phyloP scores from a whole-genome alignment of 1,284 basidiomycete species.

The Xanthoconium separans region DNA sequence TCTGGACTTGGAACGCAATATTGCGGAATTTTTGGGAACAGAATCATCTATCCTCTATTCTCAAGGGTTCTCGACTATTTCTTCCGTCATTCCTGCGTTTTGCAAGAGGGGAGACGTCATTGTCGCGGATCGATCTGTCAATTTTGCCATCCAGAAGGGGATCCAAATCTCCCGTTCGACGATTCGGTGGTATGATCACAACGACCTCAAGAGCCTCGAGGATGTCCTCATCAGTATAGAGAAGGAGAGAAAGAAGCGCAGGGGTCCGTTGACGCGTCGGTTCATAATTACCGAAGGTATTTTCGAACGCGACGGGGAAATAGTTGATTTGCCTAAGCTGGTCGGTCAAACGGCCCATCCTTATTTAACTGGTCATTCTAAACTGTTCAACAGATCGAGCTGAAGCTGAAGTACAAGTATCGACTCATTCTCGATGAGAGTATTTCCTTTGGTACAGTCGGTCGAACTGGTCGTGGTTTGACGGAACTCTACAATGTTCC shows the following conservation, averaged over 20 bases:
- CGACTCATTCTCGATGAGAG: slow-evolving; percentile 94
- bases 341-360: slow-evolving; percentile 47
- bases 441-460: slow-evolving; percentile 91
- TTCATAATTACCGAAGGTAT: slow-evolving; percentile 99
- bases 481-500: slow-evolving; percentile 94
- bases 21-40: slow-evolving; percentile 89
- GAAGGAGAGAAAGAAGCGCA: slow-evolving; percentile 85
- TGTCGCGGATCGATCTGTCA: slow-evolving; percentile 93
- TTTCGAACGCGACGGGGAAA: slow-evolving; percentile 92
- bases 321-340: slow-evolving; percentile 88
- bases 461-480: slow-evolving; percentile 89
- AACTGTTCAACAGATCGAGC: slow-evolving; percentile 67
- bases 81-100: slow-evolving; percentile 96
- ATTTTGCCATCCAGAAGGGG: slow-evolving; percentile 97
- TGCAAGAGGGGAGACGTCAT: slow-evolving; percentile 98
- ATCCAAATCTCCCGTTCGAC: slow-evolving; percentile 93
- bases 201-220: slow-evolving; percentile 89
- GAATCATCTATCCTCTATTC: slow-evolving; percentile 93
- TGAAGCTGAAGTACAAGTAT: slow-evolving; percentile 96
- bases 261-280: slow-evolving; percentile 79
- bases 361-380: background rate
- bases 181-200: slow-evolving; percentile 95
- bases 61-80: slow-evolving; percentile 90
- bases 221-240: slow-evolving; percentile 82
- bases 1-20: slow-evolving; percentile 83